Base-by-base conservation (phyloP, 2,329 filamentous ascomycete species). In the Colletotrichum brevisporum region DNA sequence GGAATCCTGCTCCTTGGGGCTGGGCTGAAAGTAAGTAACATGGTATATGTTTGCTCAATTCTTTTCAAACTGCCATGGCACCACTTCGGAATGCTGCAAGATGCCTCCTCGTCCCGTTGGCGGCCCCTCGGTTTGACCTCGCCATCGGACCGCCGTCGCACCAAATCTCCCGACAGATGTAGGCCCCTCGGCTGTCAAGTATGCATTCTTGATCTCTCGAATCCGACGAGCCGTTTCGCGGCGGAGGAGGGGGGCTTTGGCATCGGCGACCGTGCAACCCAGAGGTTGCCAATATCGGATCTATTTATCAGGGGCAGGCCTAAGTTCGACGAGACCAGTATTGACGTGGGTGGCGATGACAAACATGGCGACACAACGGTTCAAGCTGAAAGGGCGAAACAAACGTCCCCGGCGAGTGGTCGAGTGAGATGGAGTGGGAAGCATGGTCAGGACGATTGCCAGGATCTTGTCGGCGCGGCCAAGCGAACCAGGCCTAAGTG, bases 361-460 rank as follows among this genome's bases (percentile, higher is more conserved):
- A 47, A 31, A 31, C 21, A 54, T 27, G 62, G 61, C 36, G 41
- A 41, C 41, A 21, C n/a, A 45, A n/a, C 21, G 55, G 15, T 43
- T 54, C 50, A 55, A 65, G 55, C 62, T 60, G 55, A 27, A 36
- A 50, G 43, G 18, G 24, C 21, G 10, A 24, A 13, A 53, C 60
- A 16, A 24, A 3, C 47, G 51, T 55, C 50, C 50, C 26, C 43
- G 45, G 62, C 39, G 18, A 55, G 55, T 60, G 62, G 64, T 51
- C 16, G 55, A 60, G 53, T 5, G 55, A 55, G 50, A 69, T 65
- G 66, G 66, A 69, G 66, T 66, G 66, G 48, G 52, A 69, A 66
- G 62, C 62, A 69, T 9, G 62, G 55, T 24, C 45, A 39, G 5
- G 27, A 66, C 12, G 26, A 51, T 24, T 12, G 21, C 61, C 24